Percentiles rank a stretch among this genome's conserved stretches.
phyloP scores from a whole-genome alignment of 2,329 filamentous ascomycete species.

The Lomentospora prolificans region DNA sequence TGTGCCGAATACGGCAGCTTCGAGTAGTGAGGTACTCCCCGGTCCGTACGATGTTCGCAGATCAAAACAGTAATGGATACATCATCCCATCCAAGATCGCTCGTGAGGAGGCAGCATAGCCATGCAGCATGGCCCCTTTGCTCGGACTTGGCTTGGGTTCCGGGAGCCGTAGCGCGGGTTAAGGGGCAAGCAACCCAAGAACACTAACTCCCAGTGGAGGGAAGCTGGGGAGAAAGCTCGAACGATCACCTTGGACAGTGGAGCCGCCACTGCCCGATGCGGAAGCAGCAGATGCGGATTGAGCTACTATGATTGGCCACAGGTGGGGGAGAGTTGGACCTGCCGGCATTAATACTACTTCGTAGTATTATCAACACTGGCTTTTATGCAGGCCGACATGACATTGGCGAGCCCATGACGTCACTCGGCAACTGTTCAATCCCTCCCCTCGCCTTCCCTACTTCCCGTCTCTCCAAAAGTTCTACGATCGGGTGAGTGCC shows the following conservation, averaged over 20 bases:
- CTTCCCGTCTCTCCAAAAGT: background rate
- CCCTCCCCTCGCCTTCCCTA: background rate
- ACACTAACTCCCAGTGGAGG: no score
- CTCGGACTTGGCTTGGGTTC: background rate
- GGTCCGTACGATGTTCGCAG: background rate
- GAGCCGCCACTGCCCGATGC: background rate
- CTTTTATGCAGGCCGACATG: constrained; percentile 1
- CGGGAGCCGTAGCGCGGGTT: background rate
- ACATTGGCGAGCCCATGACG: background rate
- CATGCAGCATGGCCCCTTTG: background rate
- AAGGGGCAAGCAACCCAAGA: no score
- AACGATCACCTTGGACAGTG: background rate
- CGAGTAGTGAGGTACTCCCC: background rate
- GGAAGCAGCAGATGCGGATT: background rate
- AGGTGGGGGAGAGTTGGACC: background rate
- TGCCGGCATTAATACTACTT: background rate
- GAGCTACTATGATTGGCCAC: background rate
- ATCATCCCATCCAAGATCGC: background rate
- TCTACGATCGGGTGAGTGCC: no score
- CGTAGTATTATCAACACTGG: no score
- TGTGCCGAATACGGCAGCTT: no score
- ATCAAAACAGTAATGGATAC: background rate
- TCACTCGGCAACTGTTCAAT: background rate
- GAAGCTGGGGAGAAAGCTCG: no score
- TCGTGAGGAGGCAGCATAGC: background rate